A percentile compares a stretch with the other conserved stretches of the same genome.
Conservation (phyloP, 306 rosid species). For the Citrullus amarus region DNA sequence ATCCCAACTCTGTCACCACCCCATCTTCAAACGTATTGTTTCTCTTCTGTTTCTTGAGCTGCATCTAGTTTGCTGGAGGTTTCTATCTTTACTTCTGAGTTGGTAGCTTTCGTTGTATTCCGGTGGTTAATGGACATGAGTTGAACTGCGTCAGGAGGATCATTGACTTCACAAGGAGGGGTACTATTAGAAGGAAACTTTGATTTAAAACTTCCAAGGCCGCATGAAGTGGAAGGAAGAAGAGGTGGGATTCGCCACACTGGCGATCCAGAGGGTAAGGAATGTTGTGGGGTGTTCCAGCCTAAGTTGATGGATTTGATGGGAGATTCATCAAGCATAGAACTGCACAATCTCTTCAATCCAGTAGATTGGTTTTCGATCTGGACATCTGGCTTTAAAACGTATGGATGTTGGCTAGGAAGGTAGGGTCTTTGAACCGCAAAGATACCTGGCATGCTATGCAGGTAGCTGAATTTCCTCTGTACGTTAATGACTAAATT, state of each 20-base stretch:
- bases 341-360: slow-evolving; percentile 33
- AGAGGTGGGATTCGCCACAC: slow-evolving; percentile 39
- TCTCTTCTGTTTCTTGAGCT: slow-evolving; percentile 25
- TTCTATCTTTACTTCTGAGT: slow-evolving; percentile 18
- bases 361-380: slow-evolving; percentile 29
- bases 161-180: slow-evolving; percentile 8
- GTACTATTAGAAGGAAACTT: slow-evolving; percentile 25
- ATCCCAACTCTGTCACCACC: slow-evolving; percentile 5
- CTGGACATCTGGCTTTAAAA: slow-evolving; percentile 34
- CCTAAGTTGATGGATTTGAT: slow-evolving; percentile 48
- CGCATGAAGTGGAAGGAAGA: slow-evolving; percentile 40
- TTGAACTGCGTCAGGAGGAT: background rate
- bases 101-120: slow-evolving; percentile 20
- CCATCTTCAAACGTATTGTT: slow-evolving; percentile 10
- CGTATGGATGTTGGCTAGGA: slow-evolving; percentile 49
- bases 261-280: slow-evolving; percentile 21
- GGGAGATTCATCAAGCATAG: slow-evolving; percentile 28
- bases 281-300: slow-evolving; percentile 38
- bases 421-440: slow-evolving; percentile 65
- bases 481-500: slow-evolving; percentile 58
- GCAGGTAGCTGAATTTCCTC: slow-evolving; percentile 70
- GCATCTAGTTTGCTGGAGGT: slow-evolving; percentile 19
- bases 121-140: slow-evolving; percentile 11
- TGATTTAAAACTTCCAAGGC: slow-evolving; percentile 34
- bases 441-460: slow-evolving; percentile 61